Conservation (phyloP, 139 green algal species). For the Bryopsis sp. region DNA sequence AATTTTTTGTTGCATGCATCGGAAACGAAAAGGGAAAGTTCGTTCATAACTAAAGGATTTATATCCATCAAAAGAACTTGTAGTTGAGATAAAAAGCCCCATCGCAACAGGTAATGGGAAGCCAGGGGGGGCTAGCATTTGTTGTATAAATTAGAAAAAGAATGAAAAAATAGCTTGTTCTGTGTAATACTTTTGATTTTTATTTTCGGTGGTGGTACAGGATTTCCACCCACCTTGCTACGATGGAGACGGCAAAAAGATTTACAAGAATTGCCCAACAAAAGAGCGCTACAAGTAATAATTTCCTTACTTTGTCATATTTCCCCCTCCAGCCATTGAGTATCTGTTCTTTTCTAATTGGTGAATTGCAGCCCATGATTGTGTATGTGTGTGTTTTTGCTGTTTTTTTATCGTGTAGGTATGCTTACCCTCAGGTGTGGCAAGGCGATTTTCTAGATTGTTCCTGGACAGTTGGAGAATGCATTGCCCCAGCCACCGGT, state of each 20-base stretch:
- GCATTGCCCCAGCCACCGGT: conserved; percentile 36
- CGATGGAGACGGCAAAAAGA: not conserved
- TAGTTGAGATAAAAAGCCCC: no score
- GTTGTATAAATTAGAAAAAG: no score
- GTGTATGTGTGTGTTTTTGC: conserved; percentile 18
- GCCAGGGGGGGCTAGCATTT: no score
- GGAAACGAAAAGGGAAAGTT: not conserved
- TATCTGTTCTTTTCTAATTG: not conserved
- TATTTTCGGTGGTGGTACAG: not conserved
- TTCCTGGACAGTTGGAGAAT: conserved; percentile 31
- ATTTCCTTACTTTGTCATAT: not conserved
- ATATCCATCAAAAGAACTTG: not conserved
- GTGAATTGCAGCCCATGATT: not conserved
- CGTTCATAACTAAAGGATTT: not conserved
- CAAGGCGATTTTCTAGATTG: conserved; percentile 42
- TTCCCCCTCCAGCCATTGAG: not conserved
- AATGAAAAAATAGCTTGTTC: no score
- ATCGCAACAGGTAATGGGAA: no score
- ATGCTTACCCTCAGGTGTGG: conserved; percentile 48
- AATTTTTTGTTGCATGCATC: not conserved
- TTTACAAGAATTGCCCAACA: not conserved
- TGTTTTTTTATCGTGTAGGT: no score
- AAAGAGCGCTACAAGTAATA: conserved; percentile 11
- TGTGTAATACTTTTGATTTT: no score
- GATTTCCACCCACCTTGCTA: conserved; percentile 3